These are phyloP conservation scores for Malus sieversii DNA, from an alignment of 306 rosid genomes.

Conservation along the genomic window DNA sequence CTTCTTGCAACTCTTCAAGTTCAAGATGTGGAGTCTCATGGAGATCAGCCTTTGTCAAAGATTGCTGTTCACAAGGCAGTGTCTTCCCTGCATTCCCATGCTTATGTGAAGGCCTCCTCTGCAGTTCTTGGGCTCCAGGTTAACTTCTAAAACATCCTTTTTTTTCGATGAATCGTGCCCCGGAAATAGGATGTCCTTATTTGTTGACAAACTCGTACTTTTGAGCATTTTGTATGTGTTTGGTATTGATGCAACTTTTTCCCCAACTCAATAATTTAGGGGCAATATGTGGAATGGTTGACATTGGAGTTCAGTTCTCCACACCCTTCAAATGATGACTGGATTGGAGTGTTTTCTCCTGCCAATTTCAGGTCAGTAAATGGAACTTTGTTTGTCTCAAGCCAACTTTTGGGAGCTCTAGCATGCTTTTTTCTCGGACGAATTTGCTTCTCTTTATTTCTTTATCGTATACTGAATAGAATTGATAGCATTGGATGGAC, in stretches of 20 bases:
- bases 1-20: conserved; percentile 26
- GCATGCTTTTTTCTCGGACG: neutral
- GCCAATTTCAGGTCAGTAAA: conserved; percentile 59
- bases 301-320: conserved; percentile 49
- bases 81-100: conserved; percentile 39
- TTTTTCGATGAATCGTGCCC: too few species aligned
- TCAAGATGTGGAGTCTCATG: conserved; percentile 40
- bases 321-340: conserved; percentile 55
- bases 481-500: conserved; percentile 14
- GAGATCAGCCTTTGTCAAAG: conserved; percentile 63
- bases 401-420: neutral
- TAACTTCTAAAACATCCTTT: conserved; percentile 3
- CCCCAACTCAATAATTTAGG: conserved; percentile 34
- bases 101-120: conserved; percentile 52
- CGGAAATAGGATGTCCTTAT: too few species aligned
- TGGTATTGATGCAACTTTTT: conserved; percentile 17
- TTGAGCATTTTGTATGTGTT: neutral
- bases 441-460: neutral
- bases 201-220: neutral
- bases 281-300: conserved; percentile 65
- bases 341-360: conserved; percentile 95
- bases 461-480: neutral
- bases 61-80: conserved; percentile 47
- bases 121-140: conserved; percentile 58
- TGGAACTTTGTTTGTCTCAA: neutral